These are phyloP conservation scores for Pseudevernia furfuracea DNA, from an alignment of 495 filamentous ascomycete species.

Conservation along the genomic window DNA sequence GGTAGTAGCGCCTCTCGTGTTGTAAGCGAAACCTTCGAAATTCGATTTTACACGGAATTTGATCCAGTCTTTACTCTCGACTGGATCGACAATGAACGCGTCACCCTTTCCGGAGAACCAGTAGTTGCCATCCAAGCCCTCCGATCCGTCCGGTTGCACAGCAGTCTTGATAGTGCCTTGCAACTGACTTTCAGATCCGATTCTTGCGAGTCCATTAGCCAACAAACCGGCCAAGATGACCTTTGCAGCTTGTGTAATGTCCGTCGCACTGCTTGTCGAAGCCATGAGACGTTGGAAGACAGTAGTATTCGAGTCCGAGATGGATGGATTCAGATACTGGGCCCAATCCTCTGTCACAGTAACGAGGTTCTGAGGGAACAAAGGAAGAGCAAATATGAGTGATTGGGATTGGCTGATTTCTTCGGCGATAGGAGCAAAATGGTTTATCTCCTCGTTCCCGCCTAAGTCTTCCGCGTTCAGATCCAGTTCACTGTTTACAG, in stretches of 20 bases:
- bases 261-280: neutral
- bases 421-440: neutral
- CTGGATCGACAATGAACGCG: constrained; percentile 20
- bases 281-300: constrained; percentile 17
- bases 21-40: constrained; percentile 21
- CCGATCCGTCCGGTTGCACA: neutral
- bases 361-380: constrained; percentile 8
- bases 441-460: neutral
- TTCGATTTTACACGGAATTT: constrained; percentile 18
- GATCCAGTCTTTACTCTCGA: constrained; percentile 19
- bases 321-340: constrained; percentile 16
- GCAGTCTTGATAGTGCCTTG: constrained; percentile 19
- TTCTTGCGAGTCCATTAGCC: constrained; percentile 21
- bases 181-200: constrained; percentile 4
- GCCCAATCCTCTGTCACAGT: constrained; percentile 17
- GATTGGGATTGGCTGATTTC: neutral
- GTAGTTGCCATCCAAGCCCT: constrained; percentile 12
- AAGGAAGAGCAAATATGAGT: neutral
- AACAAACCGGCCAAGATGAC: neutral
- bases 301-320: constrained; percentile 16
- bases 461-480: neutral
- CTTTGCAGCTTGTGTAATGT: neutral
- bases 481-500: neutral
- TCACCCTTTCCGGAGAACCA: constrained; percentile 21
- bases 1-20: constrained; percentile 12